Conservation (phyloP, 1,139 yeast genomes). For the Suhomyces guaymorum region DNA sequence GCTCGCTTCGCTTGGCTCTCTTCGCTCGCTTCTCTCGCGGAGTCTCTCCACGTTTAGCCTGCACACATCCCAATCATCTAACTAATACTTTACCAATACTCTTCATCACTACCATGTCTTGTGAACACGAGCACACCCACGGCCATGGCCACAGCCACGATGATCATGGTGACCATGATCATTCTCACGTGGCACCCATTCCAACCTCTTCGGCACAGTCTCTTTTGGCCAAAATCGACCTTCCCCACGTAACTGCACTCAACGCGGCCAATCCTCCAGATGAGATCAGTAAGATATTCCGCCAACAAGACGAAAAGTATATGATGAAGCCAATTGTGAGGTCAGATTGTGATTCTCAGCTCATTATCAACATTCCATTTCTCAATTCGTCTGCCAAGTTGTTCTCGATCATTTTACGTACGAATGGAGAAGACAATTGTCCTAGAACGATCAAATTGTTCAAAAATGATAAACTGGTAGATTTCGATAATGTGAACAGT, state of each 20-base stretch:
- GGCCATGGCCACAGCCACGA: conserved; percentile 19
- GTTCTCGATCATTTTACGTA: conserved; percentile 69
- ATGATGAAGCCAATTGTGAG: conserved; percentile 50
- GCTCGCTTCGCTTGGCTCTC: too few relatives aligned
- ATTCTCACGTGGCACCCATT: conserved; percentile 59
- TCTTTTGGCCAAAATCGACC: conserved; percentile 60
- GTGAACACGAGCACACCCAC: conserved; percentile 41
- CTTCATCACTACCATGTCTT: conserved; percentile 31
- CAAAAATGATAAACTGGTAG: conserved; percentile 69
- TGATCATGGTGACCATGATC: conserved; percentile 17
- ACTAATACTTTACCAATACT: not conserved
- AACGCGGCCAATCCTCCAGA: conserved; percentile 58
- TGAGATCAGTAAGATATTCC: conserved; percentile 57
- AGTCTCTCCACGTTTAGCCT: not conserved
- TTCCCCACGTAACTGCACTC: conserved; percentile 60
- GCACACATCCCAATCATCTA: not conserved
- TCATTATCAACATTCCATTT: conserved; percentile 73
- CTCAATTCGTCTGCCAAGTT: conserved; percentile 72
- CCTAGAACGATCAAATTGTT: conserved; percentile 70
- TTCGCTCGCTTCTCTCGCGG: too few relatives aligned
- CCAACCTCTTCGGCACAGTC: conserved; percentile 74
- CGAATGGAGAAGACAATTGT: conserved; percentile 62
- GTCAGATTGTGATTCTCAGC: conserved; percentile 82
- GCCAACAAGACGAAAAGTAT: conserved; percentile 40
- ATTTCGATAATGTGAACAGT: conserved; percentile 62